These are phyloP conservation scores for Tremella yokohamensis DNA, from an alignment of 768 basidiomycete species.

Conservation along the genomic window DNA sequence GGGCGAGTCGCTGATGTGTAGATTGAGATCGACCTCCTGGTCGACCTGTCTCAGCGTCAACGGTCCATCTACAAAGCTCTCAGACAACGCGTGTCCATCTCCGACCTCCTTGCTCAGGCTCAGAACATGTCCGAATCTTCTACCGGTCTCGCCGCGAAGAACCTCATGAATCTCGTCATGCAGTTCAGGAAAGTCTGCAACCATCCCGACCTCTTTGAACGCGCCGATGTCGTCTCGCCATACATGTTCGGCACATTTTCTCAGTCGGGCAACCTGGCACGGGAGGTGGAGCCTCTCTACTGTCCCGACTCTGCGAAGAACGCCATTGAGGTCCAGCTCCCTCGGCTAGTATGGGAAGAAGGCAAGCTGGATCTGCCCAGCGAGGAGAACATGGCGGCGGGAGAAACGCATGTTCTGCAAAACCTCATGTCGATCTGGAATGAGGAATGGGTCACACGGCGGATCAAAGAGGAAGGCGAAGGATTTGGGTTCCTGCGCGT, in stretches of 20 bases:
- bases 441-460: conserved; percentile 70
- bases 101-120: conserved; percentile 89
- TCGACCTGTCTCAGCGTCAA: conserved; percentile 90
- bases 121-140: conserved; percentile 69
- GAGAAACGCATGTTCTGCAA: conserved; percentile 59
- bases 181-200: conserved; percentile 99
- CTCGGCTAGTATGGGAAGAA: conserved; percentile 70
- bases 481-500: conserved; percentile 78
- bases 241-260: conserved; percentile 84
- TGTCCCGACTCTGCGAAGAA: conserved; percentile 82
- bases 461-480: conserved; percentile 61
- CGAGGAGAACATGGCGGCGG: conserved; percentile 56
- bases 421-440: conserved; percentile 89
- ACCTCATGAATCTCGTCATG: conserved; percentile 99
- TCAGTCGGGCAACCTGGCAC: conserved; percentile 70
- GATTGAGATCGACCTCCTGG: conserved; percentile 95
- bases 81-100: conserved; percentile 86
- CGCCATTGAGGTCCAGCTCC: conserved; percentile 74
- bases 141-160: conserved; percentile 69
- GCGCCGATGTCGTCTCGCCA: conserved; percentile 90
- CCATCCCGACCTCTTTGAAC: conserved; percentile 95
- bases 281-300: conserved; percentile 80
- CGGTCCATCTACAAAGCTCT: conserved; percentile 83
- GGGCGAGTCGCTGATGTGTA: conserved; percentile 45
- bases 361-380: conserved; percentile 66